Base-by-base conservation (phyloP, 352 stramenopile genomes). In the Peronospora farinosa region DNA sequence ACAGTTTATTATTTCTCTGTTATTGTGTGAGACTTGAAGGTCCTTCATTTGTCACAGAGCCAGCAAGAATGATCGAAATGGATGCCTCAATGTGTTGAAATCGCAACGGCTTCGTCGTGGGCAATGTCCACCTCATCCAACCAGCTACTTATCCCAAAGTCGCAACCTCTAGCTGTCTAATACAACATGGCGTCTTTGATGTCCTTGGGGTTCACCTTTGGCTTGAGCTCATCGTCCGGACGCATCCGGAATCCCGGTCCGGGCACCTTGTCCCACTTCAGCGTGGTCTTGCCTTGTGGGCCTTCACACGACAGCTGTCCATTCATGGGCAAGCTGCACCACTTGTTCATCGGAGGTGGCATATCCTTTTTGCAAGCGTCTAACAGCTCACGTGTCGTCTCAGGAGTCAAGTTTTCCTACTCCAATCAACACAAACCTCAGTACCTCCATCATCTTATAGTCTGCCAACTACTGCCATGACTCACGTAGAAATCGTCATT, bases 301-400 rank as follows among this genome's bases (percentile, higher is more conserved):
- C 96, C 96, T 77, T 99, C 96, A 73, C 96, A 99, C 62, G 86
- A 98, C 47, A 99, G 80, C 83, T 99, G 96, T 64, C 96, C 96
- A 80, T 99, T 99, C 95, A 99, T 98, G 12, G 97, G 96, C 57
- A 99, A 78, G 54, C 86, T 98, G 65, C 96, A 96, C 95, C 95
- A 99, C 65, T 97, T 98, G 70, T 84, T 98, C 90, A 99, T 98
- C 19, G 78, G 61, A 44, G 95, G 96, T 39, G 85, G 79, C 17
- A 84, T 66, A 47, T 95, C 95, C 32, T 78, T 74, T 83, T 98
- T 98, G 78, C 96, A 99, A 10, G 92, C 86, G 51, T 99, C 90
- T 45, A 99, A 72, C 21, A 99, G 70, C 63, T 98, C 84, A 45
- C 97, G 83, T 25, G 88, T 98, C n/a, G 95, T 98, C 69, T 98